A percentile compares a stretch with the other conserved stretches of the same genome.
Evolutionary conservation across 2,329 filamentous ascomycete genomes (phyloP).

Genomic region (Talaromyces atroroseus): DNA sequence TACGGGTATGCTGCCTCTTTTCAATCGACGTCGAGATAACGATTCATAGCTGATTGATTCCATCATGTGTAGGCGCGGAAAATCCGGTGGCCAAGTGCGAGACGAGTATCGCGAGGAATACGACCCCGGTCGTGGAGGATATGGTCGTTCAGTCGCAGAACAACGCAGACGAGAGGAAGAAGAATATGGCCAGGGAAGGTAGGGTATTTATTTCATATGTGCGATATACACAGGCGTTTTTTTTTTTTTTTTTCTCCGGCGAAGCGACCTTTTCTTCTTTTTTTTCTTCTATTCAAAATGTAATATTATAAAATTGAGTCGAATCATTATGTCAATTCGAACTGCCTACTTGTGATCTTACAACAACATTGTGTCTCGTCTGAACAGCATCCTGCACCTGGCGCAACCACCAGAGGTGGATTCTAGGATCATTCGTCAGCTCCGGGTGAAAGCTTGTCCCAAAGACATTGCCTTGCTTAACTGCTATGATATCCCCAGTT

Average conservation of each 20-base stretch:
- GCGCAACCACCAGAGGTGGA: conserved; percentile 89
- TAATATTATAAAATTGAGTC: conserved; percentile 17
- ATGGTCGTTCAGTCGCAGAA: conserved; percentile 70
- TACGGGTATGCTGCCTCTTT: conserved; percentile 58
- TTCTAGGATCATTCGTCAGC: conserved; percentile 77
- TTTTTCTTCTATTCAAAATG: not conserved
- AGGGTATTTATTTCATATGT: conserved; percentile 22
- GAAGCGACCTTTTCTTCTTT: not conserved
- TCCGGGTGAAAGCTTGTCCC: conserved; percentile 96
- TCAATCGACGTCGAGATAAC: conserved; percentile 1
- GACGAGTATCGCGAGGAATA: conserved; percentile 98
- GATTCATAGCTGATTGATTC: conserved; percentile 16
- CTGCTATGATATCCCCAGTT: conserved; percentile 72
- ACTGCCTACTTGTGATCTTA: conserved; percentile 15
- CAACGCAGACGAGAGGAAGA: conserved; percentile 56
- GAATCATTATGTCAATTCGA: not conserved
- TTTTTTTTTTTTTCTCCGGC: too few species aligned
- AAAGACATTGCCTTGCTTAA: conserved; percentile 84
- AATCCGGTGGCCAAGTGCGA: conserved; percentile 91
- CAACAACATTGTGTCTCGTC: conserved; percentile 15
- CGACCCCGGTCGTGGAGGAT: conserved; percentile 87
- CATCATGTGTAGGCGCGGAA: conserved; percentile 58
- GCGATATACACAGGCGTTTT: conserved; percentile 30
- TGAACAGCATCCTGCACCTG: conserved; percentile 53
- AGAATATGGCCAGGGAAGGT: conserved; percentile 55